phyloP scores from a whole-genome alignment of 2,329 filamentous ascomycete species.

The Penicillium occitanis region DNA sequence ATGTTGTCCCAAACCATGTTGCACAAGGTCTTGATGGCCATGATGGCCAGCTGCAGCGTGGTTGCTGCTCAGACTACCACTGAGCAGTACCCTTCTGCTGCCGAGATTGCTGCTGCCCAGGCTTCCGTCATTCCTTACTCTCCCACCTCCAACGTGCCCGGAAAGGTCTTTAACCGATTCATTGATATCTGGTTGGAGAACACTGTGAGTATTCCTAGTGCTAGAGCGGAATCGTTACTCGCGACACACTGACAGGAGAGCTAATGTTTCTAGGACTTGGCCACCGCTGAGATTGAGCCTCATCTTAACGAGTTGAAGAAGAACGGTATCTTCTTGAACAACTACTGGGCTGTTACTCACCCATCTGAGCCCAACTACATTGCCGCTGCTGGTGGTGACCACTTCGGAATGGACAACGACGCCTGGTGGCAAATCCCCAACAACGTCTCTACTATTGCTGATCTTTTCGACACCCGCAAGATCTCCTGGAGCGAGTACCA shows the following conservation, averaged over 20 bases:
- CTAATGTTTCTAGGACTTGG: conserved; percentile 50
- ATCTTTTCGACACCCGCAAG: conserved; percentile 64
- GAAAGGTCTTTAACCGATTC: conserved; percentile 71
- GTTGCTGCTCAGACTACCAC: conserved; percentile 30
- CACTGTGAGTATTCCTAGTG: conserved; percentile 49
- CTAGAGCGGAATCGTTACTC: background rate
- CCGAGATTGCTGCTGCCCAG: conserved; percentile 34
- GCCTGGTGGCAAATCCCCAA: conserved; percentile 57
- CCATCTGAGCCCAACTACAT: conserved; percentile 77
- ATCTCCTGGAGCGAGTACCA: conserved; percentile 73
- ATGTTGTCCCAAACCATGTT: conserved; percentile 28
- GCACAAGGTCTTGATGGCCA: conserved; percentile 25
- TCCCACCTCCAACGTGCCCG: conserved; percentile 64
- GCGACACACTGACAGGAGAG: background rate
- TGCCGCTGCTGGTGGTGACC: conserved; percentile 66
- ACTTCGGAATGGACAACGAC: conserved; percentile 71
- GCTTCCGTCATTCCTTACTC: conserved; percentile 62
- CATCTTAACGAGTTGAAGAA: conserved; percentile 33
- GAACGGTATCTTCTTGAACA: conserved; percentile 60
- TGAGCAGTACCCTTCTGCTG: conserved; percentile 29
- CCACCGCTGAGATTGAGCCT: conserved; percentile 61
- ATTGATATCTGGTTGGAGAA: conserved; percentile 77
- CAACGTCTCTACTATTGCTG: conserved; percentile 67
- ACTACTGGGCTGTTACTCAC: conserved; percentile 65
- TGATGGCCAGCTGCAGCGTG: conserved; percentile 28